Base-by-base conservation (phyloP, 495 filamentous ascomycete species). In the Aspergillus sclerotioniger region DNA sequence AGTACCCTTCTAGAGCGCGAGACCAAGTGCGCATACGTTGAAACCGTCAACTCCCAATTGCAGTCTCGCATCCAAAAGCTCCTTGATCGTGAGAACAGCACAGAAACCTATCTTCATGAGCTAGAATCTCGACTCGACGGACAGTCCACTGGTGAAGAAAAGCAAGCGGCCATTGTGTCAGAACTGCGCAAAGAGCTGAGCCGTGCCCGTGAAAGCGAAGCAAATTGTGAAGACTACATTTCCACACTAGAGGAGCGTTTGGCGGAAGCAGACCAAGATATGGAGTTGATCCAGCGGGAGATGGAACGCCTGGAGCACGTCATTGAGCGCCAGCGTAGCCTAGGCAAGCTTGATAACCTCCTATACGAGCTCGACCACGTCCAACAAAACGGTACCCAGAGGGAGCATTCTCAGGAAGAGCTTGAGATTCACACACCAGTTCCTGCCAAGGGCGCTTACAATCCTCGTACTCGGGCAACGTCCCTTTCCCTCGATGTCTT, bases 201-300 rank as follows among this genome's bases (percentile, higher is more conserved):
- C 13, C 84, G 93, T n/a, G 82, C 91, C 44, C 89, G 92, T 13
- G 95, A 96, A 53, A 96, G 89, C 66, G 94, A 99, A 74, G 81
- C 86, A 19, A 84, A 86, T 53, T 89, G 83, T 62, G 94, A 99
- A 66, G 93, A 97, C 53, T 99, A 99, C 67, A 98, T 99, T 48
- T 92, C 94, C 3, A 98, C 93, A 2, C 78, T 99, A 33, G 94
- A 99, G 71, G 94, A 98, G 71, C 87, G 94, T 16, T 83, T 99
- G 15, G 95, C 95, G 0, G 94, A 99, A 72, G 84, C 91, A 5
- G 94, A 99, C 64, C 93, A 97, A 67, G 95, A 99, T 65, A 87
- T 90, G 66, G 94, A 98, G 66, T 70, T 96, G 55, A 96, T 98
- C 92, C 91, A 96, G 73, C 88, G 92, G 25, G 94, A 99, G 68